These are phyloP conservation scores for Tephrocybe rancida DNA, from an alignment of 768 basidiomycete genomes.

Conservation along the genomic window DNA sequence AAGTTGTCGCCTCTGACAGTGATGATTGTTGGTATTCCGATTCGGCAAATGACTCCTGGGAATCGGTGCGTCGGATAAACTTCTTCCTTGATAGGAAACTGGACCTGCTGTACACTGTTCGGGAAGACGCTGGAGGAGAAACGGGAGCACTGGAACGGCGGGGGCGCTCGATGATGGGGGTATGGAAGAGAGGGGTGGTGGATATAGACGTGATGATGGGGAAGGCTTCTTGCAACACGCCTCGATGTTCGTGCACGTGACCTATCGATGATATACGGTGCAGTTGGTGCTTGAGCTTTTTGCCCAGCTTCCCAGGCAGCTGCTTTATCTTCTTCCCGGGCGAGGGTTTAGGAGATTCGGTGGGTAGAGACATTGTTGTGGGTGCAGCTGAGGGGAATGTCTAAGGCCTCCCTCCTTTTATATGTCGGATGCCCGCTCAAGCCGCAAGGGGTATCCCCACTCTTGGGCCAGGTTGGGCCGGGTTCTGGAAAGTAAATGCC, in stretches of 20 bases:
- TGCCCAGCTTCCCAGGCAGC: constrained; percentile 24
- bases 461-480: too few relatives aligned
- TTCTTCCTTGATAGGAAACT: constrained; percentile 11
- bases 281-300: constrained; percentile 22
- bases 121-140: constrained; percentile 15
- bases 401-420: constrained; percentile 17
- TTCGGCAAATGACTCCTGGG: constrained; percentile 15
- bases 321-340: constrained; percentile 20
- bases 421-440: constrained; percentile 11
- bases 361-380: constrained; percentile 13
- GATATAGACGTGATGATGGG: constrained; percentile 26
- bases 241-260: constrained; percentile 25
- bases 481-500: too few relatives aligned
- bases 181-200: constrained; percentile 41
- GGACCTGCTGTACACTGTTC: constrained; percentile 19
- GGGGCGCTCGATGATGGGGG: constrained; percentile 32
- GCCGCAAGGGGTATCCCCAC: too few relatives aligned
- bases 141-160: constrained; percentile 18
- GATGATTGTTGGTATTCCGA: constrained; percentile 1
- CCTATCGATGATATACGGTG: constrained; percentile 10
- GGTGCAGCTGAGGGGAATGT: background rate
- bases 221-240: constrained; percentile 18
- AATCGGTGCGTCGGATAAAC: constrained; percentile 5
- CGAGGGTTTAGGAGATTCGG: constrained; percentile 15
- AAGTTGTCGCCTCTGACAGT: constrained; percentile 8